Percentiles rank a stretch among this genome's conserved stretches.
Evolutionary conservation across 495 filamentous ascomycete genomes (phyloP).

Genomic region (Penicillium salamii): DNA sequence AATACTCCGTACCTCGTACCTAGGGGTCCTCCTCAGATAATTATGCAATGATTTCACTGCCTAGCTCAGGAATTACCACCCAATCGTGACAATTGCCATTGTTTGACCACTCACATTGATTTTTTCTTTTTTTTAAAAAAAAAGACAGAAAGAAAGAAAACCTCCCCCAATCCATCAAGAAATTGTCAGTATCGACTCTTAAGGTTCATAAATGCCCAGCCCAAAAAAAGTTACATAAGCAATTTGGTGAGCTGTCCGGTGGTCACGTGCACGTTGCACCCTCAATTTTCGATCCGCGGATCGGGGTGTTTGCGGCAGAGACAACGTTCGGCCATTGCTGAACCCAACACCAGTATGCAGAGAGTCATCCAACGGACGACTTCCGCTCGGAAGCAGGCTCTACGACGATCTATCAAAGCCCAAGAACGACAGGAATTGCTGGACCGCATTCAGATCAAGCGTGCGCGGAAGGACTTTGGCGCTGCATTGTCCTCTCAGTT

Average conservation of each 20-base stretch:
- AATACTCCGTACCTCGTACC: no score
- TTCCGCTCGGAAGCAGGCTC: constrained; percentile 62
- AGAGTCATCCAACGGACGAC: constrained; percentile 68
- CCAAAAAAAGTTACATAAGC: no score
- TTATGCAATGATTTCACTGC: no score
- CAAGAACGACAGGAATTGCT: constrained; percentile 35
- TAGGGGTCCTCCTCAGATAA: no score
- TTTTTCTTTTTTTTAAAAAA: no score
- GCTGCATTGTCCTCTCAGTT: constrained; percentile 28
- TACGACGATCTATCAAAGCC: constrained; percentile 43
- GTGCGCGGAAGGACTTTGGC: constrained; percentile 33
- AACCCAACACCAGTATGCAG: constrained; percentile 56
- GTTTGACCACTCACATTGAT: no score
- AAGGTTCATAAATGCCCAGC: no score
- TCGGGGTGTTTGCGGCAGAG: constrained; percentile 15
- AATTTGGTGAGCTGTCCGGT: background rate
- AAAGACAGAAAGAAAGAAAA: no score
- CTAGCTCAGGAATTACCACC: no score
- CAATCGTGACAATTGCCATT: no score
- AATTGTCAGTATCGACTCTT: no score
- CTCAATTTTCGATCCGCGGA: constrained; percentile 38
- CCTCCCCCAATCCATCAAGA: no score
- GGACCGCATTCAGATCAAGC: constrained; percentile 30
- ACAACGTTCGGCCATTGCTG: constrained; percentile 34
- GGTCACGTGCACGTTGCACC: constrained; percentile 26